phyloP scores from a whole-genome alignment of 768 basidiomycete species.

The Pisolithus tinctorius region DNA sequence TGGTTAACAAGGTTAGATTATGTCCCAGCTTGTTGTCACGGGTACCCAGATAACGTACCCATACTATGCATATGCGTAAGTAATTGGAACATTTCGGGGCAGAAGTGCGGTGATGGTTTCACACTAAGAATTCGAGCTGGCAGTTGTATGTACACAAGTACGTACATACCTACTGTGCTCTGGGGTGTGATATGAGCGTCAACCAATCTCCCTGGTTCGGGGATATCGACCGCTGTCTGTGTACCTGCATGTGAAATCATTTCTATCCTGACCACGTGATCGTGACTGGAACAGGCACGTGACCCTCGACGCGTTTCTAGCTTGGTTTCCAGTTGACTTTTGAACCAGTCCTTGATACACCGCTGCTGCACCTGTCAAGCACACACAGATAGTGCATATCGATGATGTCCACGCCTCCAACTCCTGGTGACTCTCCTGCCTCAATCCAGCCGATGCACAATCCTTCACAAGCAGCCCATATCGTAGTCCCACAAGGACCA shows the following conservation, averaged over 20 bases:
- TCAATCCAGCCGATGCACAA: conserved; percentile 83
- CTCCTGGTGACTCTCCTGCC: conserved; percentile 64
- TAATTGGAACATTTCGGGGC: not conserved
- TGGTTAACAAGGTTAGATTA: not conserved
- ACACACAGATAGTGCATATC: no score
- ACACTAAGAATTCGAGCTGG: not conserved
- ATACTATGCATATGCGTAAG: not conserved
- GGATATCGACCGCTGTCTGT: no score
- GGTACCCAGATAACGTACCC: not conserved
- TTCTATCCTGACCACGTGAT: not conserved
- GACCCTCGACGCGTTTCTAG: conserved; percentile 17
- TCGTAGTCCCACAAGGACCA: conserved; percentile 75
- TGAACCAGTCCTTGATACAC: conserved; percentile 8
- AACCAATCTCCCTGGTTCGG: no score
- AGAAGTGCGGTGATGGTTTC: not conserved
- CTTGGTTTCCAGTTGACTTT: conserved; percentile 16
- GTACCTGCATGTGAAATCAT: no score
- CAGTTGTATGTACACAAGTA: not conserved
- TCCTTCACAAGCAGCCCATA: conserved; percentile 70
- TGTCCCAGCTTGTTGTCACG: not conserved
- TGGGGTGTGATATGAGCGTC: no score
- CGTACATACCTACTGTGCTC: not conserved
- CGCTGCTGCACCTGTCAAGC: no score
- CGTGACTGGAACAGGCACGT: conserved; percentile 14
- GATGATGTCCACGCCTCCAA: conserved; percentile 49